Evolutionary conservation across 305 asterid species (phyloP).

Genomic region (Plantago lanceolata): DNA sequence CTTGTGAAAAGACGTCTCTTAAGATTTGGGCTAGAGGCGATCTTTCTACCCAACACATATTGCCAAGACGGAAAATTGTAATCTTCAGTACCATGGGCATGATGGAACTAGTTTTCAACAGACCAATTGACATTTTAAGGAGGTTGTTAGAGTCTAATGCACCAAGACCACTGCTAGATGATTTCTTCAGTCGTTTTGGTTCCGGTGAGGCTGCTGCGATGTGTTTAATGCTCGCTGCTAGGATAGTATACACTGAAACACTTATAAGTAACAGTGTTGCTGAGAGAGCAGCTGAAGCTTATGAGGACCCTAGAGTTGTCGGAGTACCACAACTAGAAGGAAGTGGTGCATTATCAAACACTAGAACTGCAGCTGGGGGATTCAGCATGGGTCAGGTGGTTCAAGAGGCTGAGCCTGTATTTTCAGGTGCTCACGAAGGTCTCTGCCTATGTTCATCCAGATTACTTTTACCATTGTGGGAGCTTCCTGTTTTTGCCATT

Average conservation of each 20-base stretch:
- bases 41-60: conserved; percentile 83
- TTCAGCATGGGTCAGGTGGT: conserved; percentile 99
- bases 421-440: conserved; percentile 96
- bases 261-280: conserved; percentile 67
- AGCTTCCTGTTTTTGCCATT: conserved; percentile 81
- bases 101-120: conserved; percentile 92
- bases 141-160: conserved; percentile 79
- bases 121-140: conserved; percentile 87
- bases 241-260: conserved; percentile 56
- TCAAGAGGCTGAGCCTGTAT: conserved; percentile 93
- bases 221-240: conserved; percentile 96
- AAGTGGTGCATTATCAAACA: conserved; percentile 77
- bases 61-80: conserved; percentile 79
- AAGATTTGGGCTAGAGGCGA: conserved; percentile 95
- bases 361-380: conserved; percentile 85
- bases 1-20: conserved; percentile 59
- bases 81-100: conserved; percentile 98
- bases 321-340: conserved; percentile 98
- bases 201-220: conserved; percentile 94
- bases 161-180: conserved; percentile 79
- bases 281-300: conserved; percentile 98
- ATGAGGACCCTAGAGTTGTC: conserved; percentile 94
- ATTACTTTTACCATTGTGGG: conserved; percentile 90
- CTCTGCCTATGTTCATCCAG: conserved; percentile 91
- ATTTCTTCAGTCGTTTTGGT: conserved; percentile 89